Percentiles rank a stretch among this genome's conserved stretches.
phyloP scores from a whole-genome alignment of 129 eudicot genomes.

The Flaveria ramosissima region DNA sequence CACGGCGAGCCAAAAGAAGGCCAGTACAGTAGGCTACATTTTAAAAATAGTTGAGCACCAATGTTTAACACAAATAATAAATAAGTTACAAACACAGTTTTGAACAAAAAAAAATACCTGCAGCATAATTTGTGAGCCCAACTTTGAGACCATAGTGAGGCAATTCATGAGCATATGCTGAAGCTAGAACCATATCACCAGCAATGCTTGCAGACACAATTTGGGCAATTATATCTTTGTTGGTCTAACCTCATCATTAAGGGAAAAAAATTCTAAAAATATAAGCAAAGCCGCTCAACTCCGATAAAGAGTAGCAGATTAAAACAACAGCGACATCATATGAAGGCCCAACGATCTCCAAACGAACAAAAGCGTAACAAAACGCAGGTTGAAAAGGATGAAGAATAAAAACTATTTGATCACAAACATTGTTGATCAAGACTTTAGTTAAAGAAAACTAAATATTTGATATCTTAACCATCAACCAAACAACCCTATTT shows the following conservation, averaged over 20 bases:
- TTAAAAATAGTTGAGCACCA: background rate
- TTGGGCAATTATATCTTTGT: constrained; percentile 57
- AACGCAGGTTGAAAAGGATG: no score
- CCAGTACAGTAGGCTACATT: constrained; percentile 44
- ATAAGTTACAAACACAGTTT: background rate
- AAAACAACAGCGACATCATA: background rate
- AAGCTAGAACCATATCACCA: constrained; percentile 58
- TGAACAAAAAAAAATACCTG: constrained; percentile 32
- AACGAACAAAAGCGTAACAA: no score
- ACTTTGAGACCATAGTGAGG: constrained; percentile 58
- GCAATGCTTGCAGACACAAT: constrained; percentile 59
- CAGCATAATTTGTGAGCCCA: constrained; percentile 65
- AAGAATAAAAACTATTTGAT: no score
- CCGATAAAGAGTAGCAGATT: background rate
- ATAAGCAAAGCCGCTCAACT: background rate
- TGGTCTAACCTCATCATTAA: constrained; percentile 42
- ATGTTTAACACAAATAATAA: background rate
- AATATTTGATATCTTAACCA: no score
- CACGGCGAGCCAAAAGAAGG: constrained; percentile 67
- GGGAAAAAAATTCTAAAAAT: background rate
- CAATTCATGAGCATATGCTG: constrained; percentile 59
- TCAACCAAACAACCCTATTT: no score
- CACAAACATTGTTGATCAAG: no score
- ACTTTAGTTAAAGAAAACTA: no score
- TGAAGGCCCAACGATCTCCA: no score